phyloP scores from a whole-genome alignment of 2,329 filamentous ascomycete species.

The Alternaria viburni region DNA sequence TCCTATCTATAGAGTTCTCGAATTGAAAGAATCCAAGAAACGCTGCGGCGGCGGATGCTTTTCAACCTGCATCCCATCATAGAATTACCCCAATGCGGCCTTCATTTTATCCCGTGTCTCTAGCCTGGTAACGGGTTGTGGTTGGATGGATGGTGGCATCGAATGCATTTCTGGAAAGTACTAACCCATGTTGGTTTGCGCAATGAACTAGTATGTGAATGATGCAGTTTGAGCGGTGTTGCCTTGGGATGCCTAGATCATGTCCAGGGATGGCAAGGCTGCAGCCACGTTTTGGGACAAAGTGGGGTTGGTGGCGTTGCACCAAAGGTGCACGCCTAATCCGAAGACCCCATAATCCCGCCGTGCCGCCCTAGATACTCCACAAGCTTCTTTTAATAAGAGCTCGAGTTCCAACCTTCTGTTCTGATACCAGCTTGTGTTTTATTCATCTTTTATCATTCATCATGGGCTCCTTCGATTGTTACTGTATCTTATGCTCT shows the following conservation, averaged over 20 bases:
- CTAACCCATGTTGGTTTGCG: not conserved
- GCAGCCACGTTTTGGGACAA: not conserved
- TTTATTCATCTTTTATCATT: not conserved
- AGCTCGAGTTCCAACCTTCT: not conserved
- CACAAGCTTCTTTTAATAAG: not conserved
- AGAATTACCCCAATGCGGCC: not conserved
- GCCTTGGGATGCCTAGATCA: not conserved
- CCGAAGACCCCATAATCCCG: not conserved
- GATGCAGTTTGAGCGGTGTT: not conserved
- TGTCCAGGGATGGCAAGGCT: not conserved
- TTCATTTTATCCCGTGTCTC: not conserved
- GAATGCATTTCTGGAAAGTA: not conserved
- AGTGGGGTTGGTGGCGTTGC: not conserved
- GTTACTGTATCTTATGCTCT: conserved; percentile 27
- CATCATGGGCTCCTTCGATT: conserved; percentile 24
- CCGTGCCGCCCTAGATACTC: not conserved
- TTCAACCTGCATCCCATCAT: conserved; percentile 23
- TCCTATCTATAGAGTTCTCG: conserved; percentile 8
- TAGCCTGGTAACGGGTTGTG: not conserved
- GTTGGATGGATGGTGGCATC: not conserved
- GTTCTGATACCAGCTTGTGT: not conserved
- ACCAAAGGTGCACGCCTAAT: conserved; percentile 4
- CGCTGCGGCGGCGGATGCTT: conserved; percentile 13
- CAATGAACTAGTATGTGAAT: not conserved
- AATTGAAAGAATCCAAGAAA: conserved; percentile 5